phyloP scores from a whole-genome alignment of 306 rosid species.

The Sphenostylis stenocarpa region DNA sequence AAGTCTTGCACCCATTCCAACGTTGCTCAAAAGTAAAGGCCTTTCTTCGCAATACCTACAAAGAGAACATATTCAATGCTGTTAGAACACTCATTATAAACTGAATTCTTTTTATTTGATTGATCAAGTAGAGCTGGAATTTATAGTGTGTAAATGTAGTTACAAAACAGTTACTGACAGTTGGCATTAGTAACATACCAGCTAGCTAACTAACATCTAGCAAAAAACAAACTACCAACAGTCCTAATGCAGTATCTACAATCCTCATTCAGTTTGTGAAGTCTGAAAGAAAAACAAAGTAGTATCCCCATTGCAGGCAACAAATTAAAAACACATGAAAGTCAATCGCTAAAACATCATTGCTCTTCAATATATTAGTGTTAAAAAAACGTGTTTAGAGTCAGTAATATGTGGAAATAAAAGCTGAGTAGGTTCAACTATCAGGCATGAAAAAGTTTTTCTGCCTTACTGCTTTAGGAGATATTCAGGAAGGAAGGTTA shows the following conservation, averaged over 20 bases:
- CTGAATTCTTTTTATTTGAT: too few species aligned
- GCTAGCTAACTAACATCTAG: too few species aligned
- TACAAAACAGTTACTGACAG: too few species aligned
- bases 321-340: constrained; percentile 5
- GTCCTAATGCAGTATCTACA: constrained; percentile 2
- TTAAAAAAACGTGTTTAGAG: neutral
- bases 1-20: constrained; percentile 95
- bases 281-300: constrained; percentile 7
- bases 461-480: neutral
- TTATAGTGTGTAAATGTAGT: too few species aligned
- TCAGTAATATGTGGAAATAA: neutral
- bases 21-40: constrained; percentile 89
- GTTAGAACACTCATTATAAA: too few species aligned
- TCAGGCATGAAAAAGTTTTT: neutral
- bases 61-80: constrained; percentile 27
- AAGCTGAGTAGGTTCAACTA: neutral
- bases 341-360: neutral
- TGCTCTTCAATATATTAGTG: constrained; percentile 13
- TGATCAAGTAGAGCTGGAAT: too few species aligned
- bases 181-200: too few species aligned
- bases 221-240: too few species aligned
- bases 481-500: neutral
- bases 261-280: constrained; percentile 4
- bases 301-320: neutral
- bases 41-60: constrained; percentile 96